Conservation (phyloP, 192 early-diverging fungal species). For the Spizellomyces sp. region DNA sequence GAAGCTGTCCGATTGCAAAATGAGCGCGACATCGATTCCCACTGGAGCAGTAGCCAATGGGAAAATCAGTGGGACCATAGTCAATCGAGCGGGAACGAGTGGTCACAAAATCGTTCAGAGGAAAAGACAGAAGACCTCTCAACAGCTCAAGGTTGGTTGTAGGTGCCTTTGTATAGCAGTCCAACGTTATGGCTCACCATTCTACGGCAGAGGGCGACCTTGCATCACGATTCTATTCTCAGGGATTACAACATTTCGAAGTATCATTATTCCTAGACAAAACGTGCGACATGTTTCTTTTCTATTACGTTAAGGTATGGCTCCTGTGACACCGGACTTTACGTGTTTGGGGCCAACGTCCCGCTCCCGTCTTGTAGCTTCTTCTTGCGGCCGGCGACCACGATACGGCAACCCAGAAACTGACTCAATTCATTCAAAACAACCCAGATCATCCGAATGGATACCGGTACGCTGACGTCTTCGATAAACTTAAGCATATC, state of each 20-base stretch:
- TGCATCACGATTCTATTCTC: constrained; percentile 17
- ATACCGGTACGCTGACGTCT: not conserved
- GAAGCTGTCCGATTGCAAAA: constrained; percentile 9
- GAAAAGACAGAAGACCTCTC: not conserved
- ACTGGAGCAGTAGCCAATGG: constrained; percentile 2
- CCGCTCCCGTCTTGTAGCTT: no score
- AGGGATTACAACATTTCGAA: constrained; percentile 27
- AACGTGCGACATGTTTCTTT: constrained; percentile 25
- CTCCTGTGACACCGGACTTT: no score
- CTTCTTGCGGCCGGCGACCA: no score
- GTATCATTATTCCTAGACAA: constrained; percentile 13
- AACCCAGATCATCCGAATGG: constrained; percentile 18
- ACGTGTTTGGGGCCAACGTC: no score
- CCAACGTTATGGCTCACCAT: not conserved
- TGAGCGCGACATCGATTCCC: not conserved
- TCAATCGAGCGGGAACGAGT: not conserved
- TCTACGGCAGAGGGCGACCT: constrained; percentile 11
- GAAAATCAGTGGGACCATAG: not conserved
- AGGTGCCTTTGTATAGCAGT: no score
- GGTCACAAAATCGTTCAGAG: not conserved
- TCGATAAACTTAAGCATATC: no score
- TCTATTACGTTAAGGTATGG: constrained; percentile 26
- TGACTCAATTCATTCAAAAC: constrained; percentile 1
- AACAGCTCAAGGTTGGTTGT: no score
- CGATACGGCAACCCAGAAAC: no score